These are phyloP conservation scores for Podospora didyma DNA, from an alignment of 495 filamentous ascomycete genomes.

Conservation along the genomic window DNA sequence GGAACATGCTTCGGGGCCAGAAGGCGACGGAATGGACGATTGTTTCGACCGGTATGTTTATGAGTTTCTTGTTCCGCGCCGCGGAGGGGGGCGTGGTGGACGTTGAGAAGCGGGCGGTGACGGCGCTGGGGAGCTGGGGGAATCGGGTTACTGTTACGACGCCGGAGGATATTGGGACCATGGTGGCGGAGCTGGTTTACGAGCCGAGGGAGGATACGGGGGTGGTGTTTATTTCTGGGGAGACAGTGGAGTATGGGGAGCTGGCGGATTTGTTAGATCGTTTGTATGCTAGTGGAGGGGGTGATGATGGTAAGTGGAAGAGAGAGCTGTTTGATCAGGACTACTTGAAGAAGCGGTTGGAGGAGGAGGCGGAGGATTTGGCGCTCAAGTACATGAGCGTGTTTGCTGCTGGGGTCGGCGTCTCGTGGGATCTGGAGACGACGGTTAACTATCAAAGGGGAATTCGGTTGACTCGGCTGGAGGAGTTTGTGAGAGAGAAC, in stretches of 20 bases:
- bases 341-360: conserved; percentile 36
- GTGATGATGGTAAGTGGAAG: conserved; percentile 36
- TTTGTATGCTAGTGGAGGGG: no score
- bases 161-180: conserved; percentile 53
- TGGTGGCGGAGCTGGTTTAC: conserved; percentile 50
- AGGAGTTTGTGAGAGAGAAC: conserved; percentile 33
- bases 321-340: conserved; percentile 44
- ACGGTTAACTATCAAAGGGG: conserved; percentile 46
- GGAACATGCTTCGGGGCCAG: conserved; percentile 48
- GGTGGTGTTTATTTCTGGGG: conserved; percentile 54
- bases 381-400: conserved; percentile 57
- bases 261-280: conserved; percentile 49
- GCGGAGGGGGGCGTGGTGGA: conserved; percentile 58
- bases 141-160: conserved; percentile 54
- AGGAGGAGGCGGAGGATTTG: conserved; percentile 41
- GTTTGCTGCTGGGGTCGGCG: conserved; percentile 55
- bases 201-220: conserved; percentile 24
- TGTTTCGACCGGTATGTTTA: conserved; percentile 61
- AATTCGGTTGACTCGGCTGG: conserved; percentile 36
- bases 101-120: conserved; percentile 29
- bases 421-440: conserved; percentile 51
- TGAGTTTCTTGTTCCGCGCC: conserved; percentile 62
- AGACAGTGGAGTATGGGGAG: conserved; percentile 52
- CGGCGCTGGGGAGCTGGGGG: conserved; percentile 54
- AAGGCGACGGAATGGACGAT: conserved; percentile 49